Evolutionary conservation across 352 stramenopile species (phyloP).

Genomic region (Globisporangium echinulatum): DNA sequence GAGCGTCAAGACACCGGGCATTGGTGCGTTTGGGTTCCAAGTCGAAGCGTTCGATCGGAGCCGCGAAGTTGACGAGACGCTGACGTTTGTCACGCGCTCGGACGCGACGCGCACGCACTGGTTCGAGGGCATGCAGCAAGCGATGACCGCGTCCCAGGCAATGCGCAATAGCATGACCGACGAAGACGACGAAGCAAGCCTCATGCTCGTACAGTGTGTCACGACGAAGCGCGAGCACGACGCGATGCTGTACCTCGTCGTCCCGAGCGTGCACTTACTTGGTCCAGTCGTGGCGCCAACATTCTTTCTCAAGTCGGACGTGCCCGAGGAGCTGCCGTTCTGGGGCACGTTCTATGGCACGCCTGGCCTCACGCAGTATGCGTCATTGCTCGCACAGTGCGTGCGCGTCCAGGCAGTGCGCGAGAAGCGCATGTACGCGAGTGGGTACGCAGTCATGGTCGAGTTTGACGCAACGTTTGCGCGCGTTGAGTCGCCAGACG

Average conservation of each 20-base stretch:
- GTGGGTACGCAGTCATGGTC: conserved; percentile 69
- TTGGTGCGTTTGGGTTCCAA: conserved; percentile 71
- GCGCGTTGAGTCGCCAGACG: conserved; percentile 22
- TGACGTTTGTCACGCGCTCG: conserved; percentile 70
- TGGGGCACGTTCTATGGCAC: conserved; percentile 69
- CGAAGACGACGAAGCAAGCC: conserved; percentile 54
- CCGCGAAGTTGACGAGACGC: conserved; percentile 61
- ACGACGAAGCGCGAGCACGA: conserved; percentile 37
- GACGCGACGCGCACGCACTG: conserved; percentile 45
- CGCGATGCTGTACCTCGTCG: conserved; percentile 35
- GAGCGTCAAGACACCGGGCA: conserved; percentile 56
- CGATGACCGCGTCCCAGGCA: conserved; percentile 36
- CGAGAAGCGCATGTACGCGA: conserved; percentile 61
- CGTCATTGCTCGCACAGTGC: conserved; percentile 57
- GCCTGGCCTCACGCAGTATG: conserved; percentile 63
- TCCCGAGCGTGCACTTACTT: conserved; percentile 57
- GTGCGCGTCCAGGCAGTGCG: conserved; percentile 48
- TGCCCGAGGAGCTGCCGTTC: conserved; percentile 74
- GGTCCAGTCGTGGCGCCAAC: conserved; percentile 46
- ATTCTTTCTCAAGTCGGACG: conserved; percentile 74
- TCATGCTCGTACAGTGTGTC: conserved; percentile 54
- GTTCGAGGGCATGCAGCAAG: conserved; percentile 53
- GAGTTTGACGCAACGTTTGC: conserved; percentile 69
- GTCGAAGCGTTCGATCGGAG: conserved; percentile 71
- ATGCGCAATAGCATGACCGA: conserved; percentile 49